Evolutionary conservation across 1,139 yeast genomes (phyloP).

Genomic region (Pneumocystis canis): DNA sequence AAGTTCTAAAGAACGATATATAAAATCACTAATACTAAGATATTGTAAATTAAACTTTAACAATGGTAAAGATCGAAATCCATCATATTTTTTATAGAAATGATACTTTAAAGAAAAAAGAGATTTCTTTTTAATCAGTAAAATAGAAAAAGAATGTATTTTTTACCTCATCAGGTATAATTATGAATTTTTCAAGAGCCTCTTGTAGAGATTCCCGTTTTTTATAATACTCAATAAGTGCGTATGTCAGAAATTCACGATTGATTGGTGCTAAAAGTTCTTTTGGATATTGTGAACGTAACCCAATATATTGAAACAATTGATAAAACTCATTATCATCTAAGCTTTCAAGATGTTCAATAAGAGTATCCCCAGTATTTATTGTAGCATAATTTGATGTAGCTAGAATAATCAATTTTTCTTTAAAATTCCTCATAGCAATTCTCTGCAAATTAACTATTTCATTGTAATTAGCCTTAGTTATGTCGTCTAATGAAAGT

Average conservation of each 20-base stretch:
- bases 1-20: constrained; percentile 21
- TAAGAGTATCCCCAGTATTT: constrained; percentile 17
- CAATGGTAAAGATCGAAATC: constrained; percentile 15
- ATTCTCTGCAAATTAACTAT: constrained; percentile 19
- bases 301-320: constrained; percentile 11
- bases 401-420: constrained; percentile 20
- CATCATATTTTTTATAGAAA: constrained; percentile 4
- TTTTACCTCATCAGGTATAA: background rate
- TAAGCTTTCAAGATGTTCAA: constrained; percentile 20
- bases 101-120: constrained; percentile 7
- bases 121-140: constrained; percentile 16
- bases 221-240: constrained; percentile 16
- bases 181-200: constrained; percentile 3
- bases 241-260: constrained; percentile 13
- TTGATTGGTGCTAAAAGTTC: background rate
- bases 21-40: constrained; percentile 27
- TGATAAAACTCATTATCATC: constrained; percentile 16
- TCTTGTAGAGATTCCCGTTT: constrained; percentile 9
- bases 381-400: constrained; percentile 23
- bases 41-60: constrained; percentile 22
- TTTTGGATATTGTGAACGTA: background rate
- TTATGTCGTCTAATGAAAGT: constrained; percentile 17
- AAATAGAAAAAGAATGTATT: background rate
- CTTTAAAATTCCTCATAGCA: constrained; percentile 19
- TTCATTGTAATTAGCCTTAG: constrained; percentile 12